phyloP scores from a whole-genome alignment of 371 early-diverging fungal genomes.

The Mortierella sp. region DNA sequence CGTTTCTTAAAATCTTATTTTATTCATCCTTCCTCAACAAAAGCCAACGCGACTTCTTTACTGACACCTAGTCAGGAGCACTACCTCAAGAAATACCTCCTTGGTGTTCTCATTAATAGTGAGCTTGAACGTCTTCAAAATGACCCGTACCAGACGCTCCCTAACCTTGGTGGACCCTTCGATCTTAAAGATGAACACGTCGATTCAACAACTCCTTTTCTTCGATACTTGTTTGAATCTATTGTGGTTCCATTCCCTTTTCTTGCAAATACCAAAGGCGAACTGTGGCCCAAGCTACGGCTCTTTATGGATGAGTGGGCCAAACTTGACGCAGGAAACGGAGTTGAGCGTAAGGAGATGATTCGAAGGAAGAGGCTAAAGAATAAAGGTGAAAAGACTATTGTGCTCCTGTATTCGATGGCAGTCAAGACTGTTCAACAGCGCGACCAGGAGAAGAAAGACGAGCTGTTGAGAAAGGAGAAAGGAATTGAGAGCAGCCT shows the following conservation, averaged over 20 bases:
- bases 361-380: constrained; percentile 35
- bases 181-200: constrained; percentile 44
- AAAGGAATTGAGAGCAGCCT: constrained; percentile 12
- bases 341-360: constrained; percentile 51
- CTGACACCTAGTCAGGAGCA: constrained; percentile 46
- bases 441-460: constrained; percentile 35
- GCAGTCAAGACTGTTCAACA: constrained; percentile 51
- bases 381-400: constrained; percentile 36
- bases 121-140: constrained; percentile 43
- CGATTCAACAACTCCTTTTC: constrained; percentile 45
- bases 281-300: constrained; percentile 51
- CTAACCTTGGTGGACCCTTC: constrained; percentile 54
- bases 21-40: not conserved
- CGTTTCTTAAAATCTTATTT: not conserved
- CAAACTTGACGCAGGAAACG: constrained; percentile 50
- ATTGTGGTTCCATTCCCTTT: constrained; percentile 55
- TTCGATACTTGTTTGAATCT: constrained; percentile 54
- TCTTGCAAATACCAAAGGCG: constrained; percentile 29
- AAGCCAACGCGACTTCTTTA: constrained; percentile 9
- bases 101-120: constrained; percentile 38
- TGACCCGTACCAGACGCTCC: constrained; percentile 43
- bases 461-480: constrained; percentile 2
- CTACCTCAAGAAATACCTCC: constrained; percentile 54
- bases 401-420: constrained; percentile 52
- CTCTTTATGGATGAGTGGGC: constrained; percentile 48